Evolutionary conservation across 2,329 filamentous ascomycete species (phyloP).

Genomic region (Paraconiothyrium sp.): DNA sequence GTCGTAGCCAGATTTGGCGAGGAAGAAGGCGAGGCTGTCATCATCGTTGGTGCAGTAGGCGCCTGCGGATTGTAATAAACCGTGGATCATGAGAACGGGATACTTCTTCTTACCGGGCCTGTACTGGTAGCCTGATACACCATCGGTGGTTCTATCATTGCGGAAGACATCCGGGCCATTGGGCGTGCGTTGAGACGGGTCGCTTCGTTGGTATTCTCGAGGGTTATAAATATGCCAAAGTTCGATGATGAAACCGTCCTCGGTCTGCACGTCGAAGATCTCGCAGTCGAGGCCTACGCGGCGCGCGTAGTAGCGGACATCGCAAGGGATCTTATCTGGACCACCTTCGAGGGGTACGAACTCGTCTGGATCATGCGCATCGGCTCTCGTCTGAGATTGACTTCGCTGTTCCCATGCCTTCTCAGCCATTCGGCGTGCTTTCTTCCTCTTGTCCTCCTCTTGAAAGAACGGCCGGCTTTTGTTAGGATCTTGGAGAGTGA

Average conservation of each 20-base stretch:
- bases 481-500: conserved; percentile 70
- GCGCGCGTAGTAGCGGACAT: conserved; percentile 86
- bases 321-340: conserved; percentile 78
- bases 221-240: conserved; percentile 93
- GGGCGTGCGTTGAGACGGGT: conserved; percentile 60
- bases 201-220: conserved; percentile 69
- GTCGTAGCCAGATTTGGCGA: conserved; percentile 91
- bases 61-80: conserved; percentile 85
- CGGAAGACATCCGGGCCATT: conserved; percentile 72
- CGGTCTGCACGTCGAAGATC: conserved; percentile 84
- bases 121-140: conserved; percentile 38
- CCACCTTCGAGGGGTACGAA: conserved; percentile 82
- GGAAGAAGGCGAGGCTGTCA: conserved; percentile 86
- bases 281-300: conserved; percentile 89
- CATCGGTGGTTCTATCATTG: conserved; percentile 35
- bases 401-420: conserved; percentile 67
- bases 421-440: conserved; percentile 66
- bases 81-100: conserved; percentile 87
- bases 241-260: conserved; percentile 90
- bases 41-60: conserved; percentile 93
- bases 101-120: conserved; percentile 68
- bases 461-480: conserved; percentile 72
- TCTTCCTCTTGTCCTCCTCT: conserved; percentile 72
- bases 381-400: conserved; percentile 47
- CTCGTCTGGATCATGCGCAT: conserved; percentile 57